These are phyloP conservation scores for Glycyrrhiza uralensis DNA, from an alignment of 306 rosid genomes.

Conservation along the genomic window DNA sequence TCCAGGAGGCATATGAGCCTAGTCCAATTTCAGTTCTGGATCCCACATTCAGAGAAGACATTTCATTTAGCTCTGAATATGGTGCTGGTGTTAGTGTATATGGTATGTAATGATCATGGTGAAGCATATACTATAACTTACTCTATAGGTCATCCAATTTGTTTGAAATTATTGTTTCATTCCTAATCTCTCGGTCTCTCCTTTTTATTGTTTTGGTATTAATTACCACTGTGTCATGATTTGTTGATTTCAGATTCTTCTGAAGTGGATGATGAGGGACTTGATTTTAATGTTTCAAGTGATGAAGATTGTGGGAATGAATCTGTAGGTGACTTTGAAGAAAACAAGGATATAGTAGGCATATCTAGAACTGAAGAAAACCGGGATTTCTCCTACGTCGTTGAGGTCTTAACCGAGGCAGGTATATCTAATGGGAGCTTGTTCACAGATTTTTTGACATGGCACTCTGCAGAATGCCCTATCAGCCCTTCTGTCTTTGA, in stretches of 20 bases:
- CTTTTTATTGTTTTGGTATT: slow-evolving; percentile 25
- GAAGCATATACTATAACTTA: not conserved
- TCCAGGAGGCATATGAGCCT: slow-evolving; percentile 49
- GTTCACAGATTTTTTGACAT: slow-evolving; percentile 37
- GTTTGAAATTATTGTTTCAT: slow-evolving; percentile 6
- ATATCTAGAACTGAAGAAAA: slow-evolving; percentile 54
- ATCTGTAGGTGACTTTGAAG: slow-evolving; percentile 31
- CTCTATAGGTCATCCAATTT: not conserved
- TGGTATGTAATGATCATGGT: slow-evolving; percentile 40
- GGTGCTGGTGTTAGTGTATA: slow-evolving; percentile 29
- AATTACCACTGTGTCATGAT: slow-evolving; percentile 20
- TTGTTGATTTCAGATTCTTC: slow-evolving; percentile 53
- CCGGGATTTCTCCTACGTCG: slow-evolving; percentile 69
- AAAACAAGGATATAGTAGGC: slow-evolving; percentile 33
- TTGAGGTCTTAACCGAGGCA: slow-evolving; percentile 68
- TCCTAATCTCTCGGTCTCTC: not conserved
- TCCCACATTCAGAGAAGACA: slow-evolving; percentile 42
- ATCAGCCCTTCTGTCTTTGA: slow-evolving; percentile 60
- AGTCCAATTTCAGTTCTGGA: slow-evolving; percentile 85
- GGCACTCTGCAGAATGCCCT: slow-evolving; percentile 59
- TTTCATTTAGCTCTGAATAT: slow-evolving; percentile 27
- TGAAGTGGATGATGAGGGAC: slow-evolving; percentile 53
- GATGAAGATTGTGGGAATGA: slow-evolving; percentile 59
- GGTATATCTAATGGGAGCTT: slow-evolving; percentile 31
- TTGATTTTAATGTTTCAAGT: slow-evolving; percentile 65